phyloP scores from a whole-genome alignment of 176 grass and related monocot genomes.

The Triticum timopheevii region DNA sequence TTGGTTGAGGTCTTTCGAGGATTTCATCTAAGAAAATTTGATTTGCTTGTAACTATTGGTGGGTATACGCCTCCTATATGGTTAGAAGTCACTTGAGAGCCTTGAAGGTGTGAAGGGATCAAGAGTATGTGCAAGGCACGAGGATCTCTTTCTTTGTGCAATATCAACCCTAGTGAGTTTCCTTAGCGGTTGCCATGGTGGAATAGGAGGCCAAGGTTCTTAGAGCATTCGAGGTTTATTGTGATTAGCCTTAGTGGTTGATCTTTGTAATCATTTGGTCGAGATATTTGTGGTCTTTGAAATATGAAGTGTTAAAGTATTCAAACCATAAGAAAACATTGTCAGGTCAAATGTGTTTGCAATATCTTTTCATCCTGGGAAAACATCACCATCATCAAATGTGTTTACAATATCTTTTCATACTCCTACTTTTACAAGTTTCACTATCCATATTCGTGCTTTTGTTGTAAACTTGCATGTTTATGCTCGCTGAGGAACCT shows the following conservation, averaged over 20 bases:
- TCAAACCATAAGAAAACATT: background rate
- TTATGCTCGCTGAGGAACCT: too few relatives aligned
- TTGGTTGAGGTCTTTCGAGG: too few relatives aligned
- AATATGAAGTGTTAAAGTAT: background rate
- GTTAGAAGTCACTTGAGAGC: background rate
- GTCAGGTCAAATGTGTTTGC: too few relatives aligned
- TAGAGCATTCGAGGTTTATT: background rate
- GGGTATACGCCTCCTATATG: background rate
- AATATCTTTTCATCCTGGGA: too few relatives aligned
- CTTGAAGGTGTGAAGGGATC: background rate
- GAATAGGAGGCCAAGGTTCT: background rate
- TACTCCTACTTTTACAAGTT: too few relatives aligned
- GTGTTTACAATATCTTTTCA: too few relatives aligned
- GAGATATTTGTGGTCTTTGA: background rate
- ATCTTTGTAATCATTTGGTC: background rate
- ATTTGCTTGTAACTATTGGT: too few relatives aligned
- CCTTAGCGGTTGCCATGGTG: background rate
- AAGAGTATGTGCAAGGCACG: background rate
- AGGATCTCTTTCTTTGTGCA: background rate
- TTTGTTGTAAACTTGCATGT: too few relatives aligned
- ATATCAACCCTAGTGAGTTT: background rate
- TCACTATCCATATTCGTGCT: too few relatives aligned
- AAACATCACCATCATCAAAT: too few relatives aligned
- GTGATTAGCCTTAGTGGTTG: background rate
- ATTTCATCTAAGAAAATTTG: too few relatives aligned